Evolutionary conservation across 2,329 filamentous ascomycete species (phyloP).

Genomic region (Cladosporium sphaerospermum): DNA sequence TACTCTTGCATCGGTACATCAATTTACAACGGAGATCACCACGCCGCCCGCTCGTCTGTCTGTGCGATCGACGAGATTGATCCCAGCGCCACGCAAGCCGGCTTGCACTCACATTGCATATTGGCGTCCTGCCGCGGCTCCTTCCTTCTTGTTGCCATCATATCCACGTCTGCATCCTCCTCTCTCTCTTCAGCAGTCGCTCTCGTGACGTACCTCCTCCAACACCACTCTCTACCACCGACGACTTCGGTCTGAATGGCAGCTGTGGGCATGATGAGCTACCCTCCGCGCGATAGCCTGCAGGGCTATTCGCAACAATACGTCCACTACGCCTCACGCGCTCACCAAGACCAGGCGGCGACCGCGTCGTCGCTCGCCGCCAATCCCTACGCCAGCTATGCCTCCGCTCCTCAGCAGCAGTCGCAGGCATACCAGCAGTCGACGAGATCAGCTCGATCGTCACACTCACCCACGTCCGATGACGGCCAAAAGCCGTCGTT

Average conservation of each 20-base stretch:
- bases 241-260: conserved; percentile 20
- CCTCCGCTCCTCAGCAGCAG: conserved; percentile 11
- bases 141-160: conserved; percentile 12
- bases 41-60: conserved; percentile 9
- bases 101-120: conserved; percentile 2
- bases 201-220: conserved; percentile 1
- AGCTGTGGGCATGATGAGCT: conserved; percentile 26
- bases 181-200: conserved; percentile 8
- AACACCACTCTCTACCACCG: not conserved
- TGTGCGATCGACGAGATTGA: conserved; percentile 9
- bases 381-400: conserved; percentile 20
- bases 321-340: conserved; percentile 22
- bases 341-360: conserved; percentile 17
- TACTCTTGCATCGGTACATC: conserved; percentile 9
- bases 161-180: not conserved
- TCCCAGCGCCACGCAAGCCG: conserved; percentile 8
- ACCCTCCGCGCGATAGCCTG: conserved; percentile 23
- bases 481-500: conserved; percentile 65
- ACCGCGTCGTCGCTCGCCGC: conserved; percentile 15
- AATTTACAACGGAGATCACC: conserved; percentile 12
- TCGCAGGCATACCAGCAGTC: conserved; percentile 11
- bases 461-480: conserved; percentile 22
- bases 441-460: conserved; percentile 16
- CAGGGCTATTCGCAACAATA: conserved; percentile 25
- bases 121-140: conserved; percentile 6